Conservation (phyloP, 169 alveolate genomes). For the Theileria equi region DNA sequence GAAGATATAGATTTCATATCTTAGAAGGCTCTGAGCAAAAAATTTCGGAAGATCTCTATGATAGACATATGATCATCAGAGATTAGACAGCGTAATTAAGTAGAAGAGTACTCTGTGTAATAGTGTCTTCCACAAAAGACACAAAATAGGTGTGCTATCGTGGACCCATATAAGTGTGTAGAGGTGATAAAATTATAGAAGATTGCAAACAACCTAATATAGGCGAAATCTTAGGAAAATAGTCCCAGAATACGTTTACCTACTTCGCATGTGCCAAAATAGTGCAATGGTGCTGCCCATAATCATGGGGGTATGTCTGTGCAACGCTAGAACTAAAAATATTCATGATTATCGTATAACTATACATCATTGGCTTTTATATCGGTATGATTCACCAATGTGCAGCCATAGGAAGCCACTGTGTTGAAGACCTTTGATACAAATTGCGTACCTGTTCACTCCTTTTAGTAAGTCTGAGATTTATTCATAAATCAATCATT, state of each 20-base stretch:
- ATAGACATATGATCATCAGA: too few species aligned
- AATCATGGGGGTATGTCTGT: slow-evolving; percentile 38
- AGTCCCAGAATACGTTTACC: too few species aligned
- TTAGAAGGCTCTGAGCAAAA: too few species aligned
- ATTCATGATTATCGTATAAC: slow-evolving; percentile 1
- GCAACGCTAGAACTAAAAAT: slow-evolving; percentile 13
- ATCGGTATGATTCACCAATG: slow-evolving; percentile 25
- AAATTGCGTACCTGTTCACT: slow-evolving; percentile 4
- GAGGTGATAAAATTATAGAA: neutral
- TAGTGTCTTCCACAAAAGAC: neutral
- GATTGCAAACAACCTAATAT: neutral
- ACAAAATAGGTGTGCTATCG: neutral
- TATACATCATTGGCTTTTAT: slow-evolving; percentile 15
- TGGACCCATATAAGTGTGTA: neutral
- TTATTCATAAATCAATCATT: too few species aligned
- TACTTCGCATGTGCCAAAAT: slow-evolving; percentile 17
- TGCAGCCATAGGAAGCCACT: slow-evolving; percentile 32
- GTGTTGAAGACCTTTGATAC: neutral
- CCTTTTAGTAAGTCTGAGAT: too few species aligned
- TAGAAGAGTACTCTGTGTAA: neutral
- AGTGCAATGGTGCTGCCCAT: slow-evolving; percentile 39
- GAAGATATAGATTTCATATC: too few species aligned
- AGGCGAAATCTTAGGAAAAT: too few species aligned
- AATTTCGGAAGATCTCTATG: too few species aligned
- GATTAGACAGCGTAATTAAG: too few species aligned